These are phyloP conservation scores for Pascua sp. DNA, from an alignment of 1,284 basidiomycete species.

Conservation along the genomic window DNA sequence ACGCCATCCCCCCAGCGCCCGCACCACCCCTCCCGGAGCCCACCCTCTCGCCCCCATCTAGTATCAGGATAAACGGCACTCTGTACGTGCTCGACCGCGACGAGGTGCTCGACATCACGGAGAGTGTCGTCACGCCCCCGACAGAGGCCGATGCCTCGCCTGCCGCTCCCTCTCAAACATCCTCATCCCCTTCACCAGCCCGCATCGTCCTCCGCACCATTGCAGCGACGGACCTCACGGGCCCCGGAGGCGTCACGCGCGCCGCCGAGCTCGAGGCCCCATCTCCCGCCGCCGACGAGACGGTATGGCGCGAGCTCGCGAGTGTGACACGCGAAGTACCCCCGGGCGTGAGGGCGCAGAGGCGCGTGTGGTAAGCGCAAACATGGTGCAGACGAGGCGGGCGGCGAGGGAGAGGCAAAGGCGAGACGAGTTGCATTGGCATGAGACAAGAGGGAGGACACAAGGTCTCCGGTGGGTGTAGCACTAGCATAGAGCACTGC, in stretches of 20 bases:
- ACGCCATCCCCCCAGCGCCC: too few relatives aligned
- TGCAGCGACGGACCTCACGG: conserved; percentile 10
- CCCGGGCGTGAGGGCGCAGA: background rate
- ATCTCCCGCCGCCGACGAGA: background rate
- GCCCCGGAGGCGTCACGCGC: conserved; percentile 11
- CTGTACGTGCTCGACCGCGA: conserved; percentile 10
- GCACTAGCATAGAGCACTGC: too few relatives aligned
- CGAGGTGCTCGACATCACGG: conserved; percentile 13
- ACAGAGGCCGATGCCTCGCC: background rate
- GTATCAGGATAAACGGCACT: background rate
- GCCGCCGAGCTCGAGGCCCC: conserved; percentile 17
- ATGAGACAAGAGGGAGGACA: too few relatives aligned
- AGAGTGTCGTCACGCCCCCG: conserved; percentile 1
- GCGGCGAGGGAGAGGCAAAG: too few relatives aligned
- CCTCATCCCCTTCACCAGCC: background rate
- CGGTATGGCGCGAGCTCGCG: conserved; percentile 12
- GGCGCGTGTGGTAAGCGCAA: too few relatives aligned
- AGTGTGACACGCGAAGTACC: conserved; percentile 5
- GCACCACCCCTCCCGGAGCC: too few relatives aligned
- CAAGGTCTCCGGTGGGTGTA: too few relatives aligned
- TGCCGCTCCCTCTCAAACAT: background rate
- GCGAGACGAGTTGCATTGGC: too few relatives aligned
- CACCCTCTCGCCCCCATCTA: conserved; percentile 1
- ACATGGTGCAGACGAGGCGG: too few relatives aligned
- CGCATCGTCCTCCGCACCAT: conserved; percentile 8